Conservation (phyloP, 805 yeast species). For the Candida nitratophila region DNA sequence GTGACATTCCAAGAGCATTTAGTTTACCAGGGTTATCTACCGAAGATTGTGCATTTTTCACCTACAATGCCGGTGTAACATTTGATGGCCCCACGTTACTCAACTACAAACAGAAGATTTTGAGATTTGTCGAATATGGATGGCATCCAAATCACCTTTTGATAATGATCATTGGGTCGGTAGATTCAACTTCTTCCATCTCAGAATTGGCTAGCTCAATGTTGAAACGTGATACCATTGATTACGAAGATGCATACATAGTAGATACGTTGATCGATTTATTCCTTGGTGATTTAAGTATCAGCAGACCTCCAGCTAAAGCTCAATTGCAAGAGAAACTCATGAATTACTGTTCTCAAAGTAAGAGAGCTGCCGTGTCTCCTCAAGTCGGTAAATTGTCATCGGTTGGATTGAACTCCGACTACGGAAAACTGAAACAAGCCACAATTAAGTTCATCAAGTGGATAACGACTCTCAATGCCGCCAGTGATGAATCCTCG, state of each 20-base stretch:
- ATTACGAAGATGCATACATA: slow-evolving; percentile 42
- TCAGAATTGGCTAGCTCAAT: slow-evolving; percentile 47
- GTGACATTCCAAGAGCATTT: slow-evolving; percentile 35
- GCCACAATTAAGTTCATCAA: slow-evolving; percentile 57
- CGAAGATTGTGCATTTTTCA: slow-evolving; percentile 53
- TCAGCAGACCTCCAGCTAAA: slow-evolving; percentile 45
- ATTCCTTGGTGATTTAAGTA: slow-evolving; percentile 40
- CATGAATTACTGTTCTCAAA: slow-evolving; percentile 40
- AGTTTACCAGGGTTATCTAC: slow-evolving; percentile 60
- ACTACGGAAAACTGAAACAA: slow-evolving; percentile 44
- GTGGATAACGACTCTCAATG: slow-evolving; percentile 38
- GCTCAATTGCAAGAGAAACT: slow-evolving; percentile 50
- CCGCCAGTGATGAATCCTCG: slow-evolving; percentile 6
- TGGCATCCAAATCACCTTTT: slow-evolving; percentile 28
- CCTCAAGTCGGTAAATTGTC: slow-evolving; percentile 40
- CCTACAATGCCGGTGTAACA: slow-evolving; percentile 59
- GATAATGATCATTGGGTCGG: slow-evolving; percentile 49
- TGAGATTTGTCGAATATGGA: slow-evolving; percentile 37
- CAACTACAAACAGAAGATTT: slow-evolving; percentile 31
- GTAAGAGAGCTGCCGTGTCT: slow-evolving; percentile 42
- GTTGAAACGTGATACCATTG: slow-evolving; percentile 42
- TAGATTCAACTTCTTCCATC: slow-evolving; percentile 53
- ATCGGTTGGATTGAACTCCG: slow-evolving; percentile 53
- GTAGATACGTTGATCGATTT: slow-evolving; percentile 39
- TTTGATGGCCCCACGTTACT: slow-evolving; percentile 43